These are phyloP conservation scores for Poa pratensis DNA, from an alignment of 176 grass and related monocot species.

Conservation along the genomic window DNA sequence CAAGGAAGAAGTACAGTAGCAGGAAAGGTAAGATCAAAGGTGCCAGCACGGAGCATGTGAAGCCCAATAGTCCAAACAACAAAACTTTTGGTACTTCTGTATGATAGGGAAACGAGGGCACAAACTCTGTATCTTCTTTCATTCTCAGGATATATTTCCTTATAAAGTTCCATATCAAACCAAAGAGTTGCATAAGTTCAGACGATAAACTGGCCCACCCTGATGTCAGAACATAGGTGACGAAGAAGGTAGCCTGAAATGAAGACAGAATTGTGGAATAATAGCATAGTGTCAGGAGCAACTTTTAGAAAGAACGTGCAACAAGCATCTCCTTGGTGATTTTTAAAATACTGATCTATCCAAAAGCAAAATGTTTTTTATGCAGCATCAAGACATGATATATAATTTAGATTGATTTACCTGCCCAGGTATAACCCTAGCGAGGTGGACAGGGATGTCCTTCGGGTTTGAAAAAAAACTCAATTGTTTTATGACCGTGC, in stretches of 20 bases:
- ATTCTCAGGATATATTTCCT: constrained; percentile 73
- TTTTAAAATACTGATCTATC: neutral
- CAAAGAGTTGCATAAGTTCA: constrained; percentile 91
- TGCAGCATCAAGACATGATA: constrained; percentile 29
- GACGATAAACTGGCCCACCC: constrained; percentile 95
- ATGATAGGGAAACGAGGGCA: constrained; percentile 84
- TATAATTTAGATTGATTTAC: constrained; percentile 41
- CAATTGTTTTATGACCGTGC: constrained; percentile 77
- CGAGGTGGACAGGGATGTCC: constrained; percentile 68
- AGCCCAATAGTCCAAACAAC: constrained; percentile 81
- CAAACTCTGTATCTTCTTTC: constrained; percentile 59
- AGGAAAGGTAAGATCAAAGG: constrained; percentile 94
- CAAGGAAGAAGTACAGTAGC: constrained; percentile 91
- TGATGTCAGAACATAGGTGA: constrained; percentile 95
- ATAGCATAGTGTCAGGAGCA: constrained; percentile 2
- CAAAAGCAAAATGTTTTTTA: constrained; percentile 18
- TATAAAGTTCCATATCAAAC: constrained; percentile 69
- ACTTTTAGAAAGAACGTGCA: constrained; percentile 4
- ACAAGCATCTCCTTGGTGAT: neutral
- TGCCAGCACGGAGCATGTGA: constrained; percentile 80
- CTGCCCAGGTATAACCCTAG: constrained; percentile 82
- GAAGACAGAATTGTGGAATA: neutral
- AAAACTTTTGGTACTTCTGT: constrained; percentile 92
- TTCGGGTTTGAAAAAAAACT: constrained; percentile 81
- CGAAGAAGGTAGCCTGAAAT: constrained; percentile 94